phyloP scores from a whole-genome alignment of 768 basidiomycete genomes.

The Amanita molliuscula region DNA sequence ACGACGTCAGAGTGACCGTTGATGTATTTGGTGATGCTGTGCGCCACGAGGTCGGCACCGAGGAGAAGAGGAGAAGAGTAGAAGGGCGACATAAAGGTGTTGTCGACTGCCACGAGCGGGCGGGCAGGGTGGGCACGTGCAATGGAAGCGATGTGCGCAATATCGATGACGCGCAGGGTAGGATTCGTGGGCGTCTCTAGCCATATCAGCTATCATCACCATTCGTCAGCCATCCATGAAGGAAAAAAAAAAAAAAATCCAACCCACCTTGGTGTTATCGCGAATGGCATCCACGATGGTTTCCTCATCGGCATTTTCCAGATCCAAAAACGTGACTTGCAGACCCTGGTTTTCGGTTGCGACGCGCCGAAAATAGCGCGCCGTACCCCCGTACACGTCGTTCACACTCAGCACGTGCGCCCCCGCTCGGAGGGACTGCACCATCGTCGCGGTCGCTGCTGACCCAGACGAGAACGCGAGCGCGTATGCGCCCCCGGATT shows the following conservation, averaged over 20 bases:
- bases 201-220: slow-evolving; percentile 89
- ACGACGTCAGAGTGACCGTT: slow-evolving; percentile 93
- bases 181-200: slow-evolving; percentile 96
- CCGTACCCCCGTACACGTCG: slow-evolving; percentile 92
- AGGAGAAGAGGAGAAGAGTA: slow-evolving; percentile 81
- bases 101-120: slow-evolving; percentile 85
- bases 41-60: slow-evolving; percentile 79
- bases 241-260: neutral
- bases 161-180: slow-evolving; percentile 77
- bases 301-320: slow-evolving; percentile 61
- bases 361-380: slow-evolving; percentile 70
- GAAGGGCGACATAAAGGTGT: slow-evolving; percentile 90
- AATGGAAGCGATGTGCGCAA: slow-evolving; percentile 57
- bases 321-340: slow-evolving; percentile 70
- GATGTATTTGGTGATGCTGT: slow-evolving; percentile 83
- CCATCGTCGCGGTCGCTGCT: slow-evolving; percentile 74
- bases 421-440: slow-evolving; percentile 62
- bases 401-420: slow-evolving; percentile 84
- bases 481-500: slow-evolving; percentile 60
- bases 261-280: slow-evolving; percentile 70
- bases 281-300: slow-evolving; percentile 54
- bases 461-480: slow-evolving; percentile 83
- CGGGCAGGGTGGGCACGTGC: slow-evolving; percentile 49
- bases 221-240: neutral
- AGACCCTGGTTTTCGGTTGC: slow-evolving; percentile 51